Evolutionary conservation across 1,139 yeast species (phyloP).

Genomic region (Diutina pseudorugosa): DNA sequence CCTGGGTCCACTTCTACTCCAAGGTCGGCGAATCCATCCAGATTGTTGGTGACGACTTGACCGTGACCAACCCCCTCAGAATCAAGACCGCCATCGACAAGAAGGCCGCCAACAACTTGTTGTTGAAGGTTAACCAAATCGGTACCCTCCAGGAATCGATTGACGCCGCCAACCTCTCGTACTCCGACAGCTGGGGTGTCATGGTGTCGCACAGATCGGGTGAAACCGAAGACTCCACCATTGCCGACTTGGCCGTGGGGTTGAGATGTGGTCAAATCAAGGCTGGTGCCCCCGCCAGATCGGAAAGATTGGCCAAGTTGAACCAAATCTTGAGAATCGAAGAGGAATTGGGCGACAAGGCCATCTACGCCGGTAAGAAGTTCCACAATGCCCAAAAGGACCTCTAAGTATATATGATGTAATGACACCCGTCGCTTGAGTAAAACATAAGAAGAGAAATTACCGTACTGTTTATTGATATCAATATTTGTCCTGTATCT

Average conservation of each 20-base stretch:
- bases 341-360: conserved; percentile 94
- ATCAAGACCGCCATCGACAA: conserved; percentile 88
- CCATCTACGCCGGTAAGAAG: conserved; percentile 83
- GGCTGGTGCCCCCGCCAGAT: conserved; percentile 99
- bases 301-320: conserved; percentile 96
- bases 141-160: conserved; percentile 88
- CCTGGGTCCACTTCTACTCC: conserved; percentile 80
- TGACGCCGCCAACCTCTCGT: conserved; percentile 85
- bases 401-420: not conserved
- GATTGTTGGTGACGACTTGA: conserved; percentile 93
- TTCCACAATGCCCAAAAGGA: conserved; percentile 25
- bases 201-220: conserved; percentile 98
- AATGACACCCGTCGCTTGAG: not conserved
- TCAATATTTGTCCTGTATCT: too few relatives aligned
- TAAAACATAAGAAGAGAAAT: too few relatives aligned
- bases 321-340: conserved; percentile 95
- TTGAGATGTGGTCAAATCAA: conserved; percentile 95
- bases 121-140: conserved; percentile 93
- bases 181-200: conserved; percentile 92
- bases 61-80: conserved; percentile 93
- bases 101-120: conserved; percentile 86
- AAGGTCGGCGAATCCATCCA: conserved; percentile 61
- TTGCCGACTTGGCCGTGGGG: conserved; percentile 95
- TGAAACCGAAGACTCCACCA: conserved; percentile 96
- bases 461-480: too few relatives aligned